Evolutionary conservation across 306 rosid species (phyloP).

Genomic region (Vigna reflexopilosa): DNA sequence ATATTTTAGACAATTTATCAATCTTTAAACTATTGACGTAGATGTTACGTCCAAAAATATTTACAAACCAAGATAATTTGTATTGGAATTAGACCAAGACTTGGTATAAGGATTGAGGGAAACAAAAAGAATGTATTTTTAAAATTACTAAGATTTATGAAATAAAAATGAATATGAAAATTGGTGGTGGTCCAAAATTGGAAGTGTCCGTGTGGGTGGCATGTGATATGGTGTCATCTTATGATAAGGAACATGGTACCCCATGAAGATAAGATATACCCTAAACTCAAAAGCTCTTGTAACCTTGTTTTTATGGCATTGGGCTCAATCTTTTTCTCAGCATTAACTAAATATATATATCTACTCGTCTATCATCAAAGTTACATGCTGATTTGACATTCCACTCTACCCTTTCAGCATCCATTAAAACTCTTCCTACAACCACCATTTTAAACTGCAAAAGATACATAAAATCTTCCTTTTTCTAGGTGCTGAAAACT

Average conservation of each 20-base stretch:
- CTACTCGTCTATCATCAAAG: slow-evolving; percentile 24
- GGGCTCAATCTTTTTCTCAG: slow-evolving; percentile 29
- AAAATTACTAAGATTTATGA: not conserved
- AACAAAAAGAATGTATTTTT: too few relatives aligned
- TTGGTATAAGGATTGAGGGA: too few relatives aligned
- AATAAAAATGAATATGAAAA: slow-evolving; percentile 9
- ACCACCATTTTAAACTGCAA: not conserved
- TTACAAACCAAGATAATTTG: too few relatives aligned
- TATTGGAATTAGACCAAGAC: too few relatives aligned
- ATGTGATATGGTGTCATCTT: slow-evolving; percentile 47
- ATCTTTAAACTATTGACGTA: too few relatives aligned
- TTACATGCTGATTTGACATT: slow-evolving; percentile 42
- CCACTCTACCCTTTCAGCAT: slow-evolving; percentile 19
- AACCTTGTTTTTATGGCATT: slow-evolving; percentile 47
- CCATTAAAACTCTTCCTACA: not conserved
- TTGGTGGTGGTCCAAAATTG: slow-evolving; percentile 66
- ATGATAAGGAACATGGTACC: slow-evolving; percentile 42
- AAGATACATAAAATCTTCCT: not conserved
- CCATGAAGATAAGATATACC: slow-evolving; percentile 38
- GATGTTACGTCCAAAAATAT: too few relatives aligned
- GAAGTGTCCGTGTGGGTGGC: slow-evolving; percentile 45
- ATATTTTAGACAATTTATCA: too few relatives aligned
- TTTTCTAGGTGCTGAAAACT: not conserved
- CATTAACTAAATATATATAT: slow-evolving; percentile 22
- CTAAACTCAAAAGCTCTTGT: slow-evolving; percentile 8